phyloP scores from a whole-genome alignment of 768 basidiomycete genomes.

The Mycena alexandri region DNA sequence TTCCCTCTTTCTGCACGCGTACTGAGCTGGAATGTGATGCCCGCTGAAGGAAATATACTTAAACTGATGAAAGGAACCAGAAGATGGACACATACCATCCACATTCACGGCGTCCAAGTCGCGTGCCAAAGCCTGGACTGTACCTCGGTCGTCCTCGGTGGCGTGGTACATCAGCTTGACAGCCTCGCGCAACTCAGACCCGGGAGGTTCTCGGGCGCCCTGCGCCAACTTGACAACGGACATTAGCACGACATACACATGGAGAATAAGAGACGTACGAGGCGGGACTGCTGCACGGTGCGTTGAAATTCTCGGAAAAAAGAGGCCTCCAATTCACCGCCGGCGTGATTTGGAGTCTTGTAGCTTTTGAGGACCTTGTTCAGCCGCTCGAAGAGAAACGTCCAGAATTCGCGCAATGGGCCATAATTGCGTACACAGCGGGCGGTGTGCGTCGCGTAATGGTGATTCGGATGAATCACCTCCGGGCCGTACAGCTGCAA shows the following conservation, averaged over 20 bases:
- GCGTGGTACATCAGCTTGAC: constrained; percentile 41
- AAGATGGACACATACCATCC: constrained; percentile 37
- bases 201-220: neutral
- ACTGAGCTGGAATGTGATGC: constrained; percentile 17
- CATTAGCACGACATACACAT: neutral
- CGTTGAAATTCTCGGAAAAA: constrained; percentile 2
- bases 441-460: neutral
- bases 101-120: constrained; percentile 39
- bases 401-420: constrained; percentile 2
- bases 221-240: constrained; percentile 1
- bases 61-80: neutral
- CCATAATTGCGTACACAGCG: constrained; percentile 1
- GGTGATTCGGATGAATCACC: neutral
- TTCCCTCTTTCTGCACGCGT: neutral
- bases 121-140: constrained; percentile 18
- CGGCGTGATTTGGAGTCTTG: constrained; percentile 5
- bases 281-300: neutral
- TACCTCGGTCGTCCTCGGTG: constrained; percentile 41
- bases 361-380: neutral
- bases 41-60: neutral
- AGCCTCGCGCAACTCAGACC: constrained; percentile 16
- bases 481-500: neutral
- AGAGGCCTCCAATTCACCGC: neutral
- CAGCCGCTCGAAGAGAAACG: neutral
- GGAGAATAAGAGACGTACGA: neutral